These are phyloP conservation scores for Cucurbita argyrosperma DNA, from an alignment of 306 rosid species.

Conservation along the genomic window DNA sequence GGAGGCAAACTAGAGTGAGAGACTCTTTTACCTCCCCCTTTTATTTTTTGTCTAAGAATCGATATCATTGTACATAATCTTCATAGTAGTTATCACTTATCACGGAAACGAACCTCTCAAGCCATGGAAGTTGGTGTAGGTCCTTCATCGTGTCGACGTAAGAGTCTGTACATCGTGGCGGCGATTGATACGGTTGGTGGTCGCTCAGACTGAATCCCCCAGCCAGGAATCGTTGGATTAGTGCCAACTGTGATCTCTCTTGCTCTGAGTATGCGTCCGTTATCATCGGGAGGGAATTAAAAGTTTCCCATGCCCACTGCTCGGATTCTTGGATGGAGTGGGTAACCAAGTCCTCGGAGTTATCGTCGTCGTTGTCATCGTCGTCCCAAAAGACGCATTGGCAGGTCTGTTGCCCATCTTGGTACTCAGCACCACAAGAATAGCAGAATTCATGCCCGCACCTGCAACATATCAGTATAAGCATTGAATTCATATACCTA, in stretches of 20 bases:
- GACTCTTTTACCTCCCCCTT: conserved; percentile 20
- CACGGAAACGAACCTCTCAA: conserved; percentile 84
- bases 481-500: not conserved
- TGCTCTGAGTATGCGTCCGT: conserved; percentile 85
- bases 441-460: conserved; percentile 85
- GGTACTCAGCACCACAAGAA: conserved; percentile 68
- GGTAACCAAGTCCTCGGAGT: conserved; percentile 33
- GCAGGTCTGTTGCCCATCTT: conserved; percentile 56
- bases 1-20: conserved; percentile 23
- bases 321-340: conserved; percentile 86
- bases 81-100: conserved; percentile 84
- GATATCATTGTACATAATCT: conserved; percentile 55
- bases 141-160: conserved; percentile 75
- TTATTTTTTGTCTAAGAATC: conserved; percentile 8
- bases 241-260: conserved; percentile 74
- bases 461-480: conserved; percentile 24
- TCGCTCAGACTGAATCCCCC: conserved; percentile 81
- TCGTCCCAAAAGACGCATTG: conserved; percentile 84
- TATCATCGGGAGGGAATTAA: conserved; percentile 69
- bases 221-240: conserved; percentile 70
- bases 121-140: conserved; percentile 97
- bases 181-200: conserved; percentile 74
- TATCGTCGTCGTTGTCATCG: conserved; percentile 7
- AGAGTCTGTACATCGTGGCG: conserved; percentile 75
- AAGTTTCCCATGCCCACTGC: conserved; percentile 96